Base-by-base conservation (phyloP, 345 rosid genomes). In the Eutrema japonicum region DNA sequence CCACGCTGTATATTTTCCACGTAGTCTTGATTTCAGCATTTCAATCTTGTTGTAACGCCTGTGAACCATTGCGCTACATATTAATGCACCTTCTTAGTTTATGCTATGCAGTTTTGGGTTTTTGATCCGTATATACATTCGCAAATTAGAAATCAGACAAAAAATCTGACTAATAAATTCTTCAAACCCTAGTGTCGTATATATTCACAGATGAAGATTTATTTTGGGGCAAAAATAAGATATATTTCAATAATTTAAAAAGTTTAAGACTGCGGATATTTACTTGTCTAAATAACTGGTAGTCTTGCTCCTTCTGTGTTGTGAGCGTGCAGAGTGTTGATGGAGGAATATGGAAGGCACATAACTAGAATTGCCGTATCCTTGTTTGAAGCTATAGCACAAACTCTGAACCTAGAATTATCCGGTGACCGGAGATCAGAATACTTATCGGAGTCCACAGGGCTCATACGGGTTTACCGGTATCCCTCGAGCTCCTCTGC, bases 271-370 rank as follows among this genome's bases (percentile, higher is more conserved):
- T 53, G 38, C 0, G 53, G 38, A 32, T 53, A 32, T 53, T 29
- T 29, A 33, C 47, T 22, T 22, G 14, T 42, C 30, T 56, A 22
- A 22, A 22, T 1, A 1, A 22, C 26, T 22, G 46, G 7, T 57
- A 4, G 38, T 10, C 0, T 56, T 38, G 40, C 7, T 13, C 58
- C 4, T 35, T 41, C 11, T 53, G 27, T 49, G n/a, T 16, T 45
- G 22, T 29, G 79, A 68, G 27, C 40, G 14, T 57, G 67, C 47
- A 93, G 98, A 78, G 11, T 66, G 32, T 26, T 87, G 70, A 18
- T 89, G 66, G 82, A 84, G 60, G 94, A 93, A 57, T 91, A 93
- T 69, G 97, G 94, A 72, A 64, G 55, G 37, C 94, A 93, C 76
- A 70, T 86, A 26, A 73, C 38, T 29, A 78, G 90, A 38, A 71